Percentiles rank a stretch among this genome's conserved stretches.
Conservation (phyloP, 768 basidiomycete genomes). For the Boletus vermiculosoides region DNA sequence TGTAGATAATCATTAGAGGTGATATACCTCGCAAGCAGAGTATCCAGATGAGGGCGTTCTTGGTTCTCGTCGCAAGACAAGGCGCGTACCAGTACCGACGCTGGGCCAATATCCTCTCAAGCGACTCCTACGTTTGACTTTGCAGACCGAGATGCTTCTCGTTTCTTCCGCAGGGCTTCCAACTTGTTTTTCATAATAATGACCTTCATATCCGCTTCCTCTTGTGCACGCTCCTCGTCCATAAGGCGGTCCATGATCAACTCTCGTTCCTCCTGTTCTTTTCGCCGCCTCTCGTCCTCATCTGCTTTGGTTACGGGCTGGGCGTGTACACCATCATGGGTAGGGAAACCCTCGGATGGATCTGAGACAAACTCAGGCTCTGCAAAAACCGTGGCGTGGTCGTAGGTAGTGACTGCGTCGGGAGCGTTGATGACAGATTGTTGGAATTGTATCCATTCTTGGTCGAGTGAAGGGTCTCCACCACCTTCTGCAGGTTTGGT, state of each 20-base stretch:
- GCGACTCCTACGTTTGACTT: conserved; percentile 18
- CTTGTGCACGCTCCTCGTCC: conserved; percentile 84
- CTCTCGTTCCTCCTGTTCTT: conserved; percentile 72
- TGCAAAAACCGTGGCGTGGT: conserved; percentile 66
- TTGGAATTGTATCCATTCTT: conserved; percentile 75
- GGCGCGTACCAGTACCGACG: neutral
- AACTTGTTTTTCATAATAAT: conserved; percentile 60
- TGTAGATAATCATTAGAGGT: neutral
- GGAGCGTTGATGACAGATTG: conserved; percentile 52
- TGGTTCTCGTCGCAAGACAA: neutral
- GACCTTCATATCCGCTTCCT: conserved; percentile 82
- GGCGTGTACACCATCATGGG: conserved; percentile 27
- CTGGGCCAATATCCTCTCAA: conserved; percentile 2
- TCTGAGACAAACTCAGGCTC: conserved; percentile 60
- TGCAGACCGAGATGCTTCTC: conserved; percentile 35
- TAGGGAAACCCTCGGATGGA: conserved; percentile 49
- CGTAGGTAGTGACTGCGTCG: conserved; percentile 50
- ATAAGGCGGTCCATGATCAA: conserved; percentile 82
- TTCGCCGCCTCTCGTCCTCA: conserved; percentile 46
- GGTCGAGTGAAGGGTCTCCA: conserved; percentile 46
- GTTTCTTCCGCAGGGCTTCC: conserved; percentile 52
- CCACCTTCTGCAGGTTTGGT: neutral
- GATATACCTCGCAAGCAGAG: neutral
- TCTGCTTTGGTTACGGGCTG: conserved; percentile 9
- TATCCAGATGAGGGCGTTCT: neutral